Evolutionary conservation across 2,329 filamentous ascomycete species (phyloP), one percentile per base, ranked within the genome.

Genomic region (Pseudofabraea citricarpa): DNA sequence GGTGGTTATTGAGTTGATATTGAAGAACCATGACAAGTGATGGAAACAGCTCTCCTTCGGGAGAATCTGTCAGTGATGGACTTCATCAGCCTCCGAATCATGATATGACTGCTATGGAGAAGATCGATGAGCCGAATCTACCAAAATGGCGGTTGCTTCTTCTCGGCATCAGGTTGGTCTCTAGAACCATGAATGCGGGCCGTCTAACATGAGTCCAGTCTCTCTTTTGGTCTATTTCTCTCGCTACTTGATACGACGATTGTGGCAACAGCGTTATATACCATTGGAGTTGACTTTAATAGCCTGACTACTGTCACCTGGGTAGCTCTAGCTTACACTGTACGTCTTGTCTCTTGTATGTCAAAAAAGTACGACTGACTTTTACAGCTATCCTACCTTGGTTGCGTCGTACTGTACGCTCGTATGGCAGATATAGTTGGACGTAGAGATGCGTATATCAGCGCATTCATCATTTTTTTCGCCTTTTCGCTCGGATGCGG

Each of bases 241-340:
- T 74, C 79, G n/a, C 70, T 80, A 52, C 57, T 80, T n/a, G 77
- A 81, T 56, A 71, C 73, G 1, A 77, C 77, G 4, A 81, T 82
- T 32, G 72, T 83, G 2, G 76, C 78, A 2, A 81, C 77, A 15
- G 73, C 73, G 37, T 58, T 82, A 4, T 74, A 74, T 53, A 66
- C 65, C 12, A 81, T 82, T 37, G 73, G 71, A 2, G 56, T 54
- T 13, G 73, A 81, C 4, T 75, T 81, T 36, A 44, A 67, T 9
- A 64, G 67, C 12, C 51, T 74, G 3, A 58, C 64, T 9, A 54
- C 53, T 3, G 66, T 76, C 41, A 78, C 75, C 52, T 77, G 74
- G 73, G 68, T 79, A 1, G 73, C 73, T 0, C 62, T 81, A 27
- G 64, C 74, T 6, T 80, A 79, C 50, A 77, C 74, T 5, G 35